phyloP scores from a whole-genome alignment of 805 yeast species.

The Helenozyma baotianmanensis region DNA sequence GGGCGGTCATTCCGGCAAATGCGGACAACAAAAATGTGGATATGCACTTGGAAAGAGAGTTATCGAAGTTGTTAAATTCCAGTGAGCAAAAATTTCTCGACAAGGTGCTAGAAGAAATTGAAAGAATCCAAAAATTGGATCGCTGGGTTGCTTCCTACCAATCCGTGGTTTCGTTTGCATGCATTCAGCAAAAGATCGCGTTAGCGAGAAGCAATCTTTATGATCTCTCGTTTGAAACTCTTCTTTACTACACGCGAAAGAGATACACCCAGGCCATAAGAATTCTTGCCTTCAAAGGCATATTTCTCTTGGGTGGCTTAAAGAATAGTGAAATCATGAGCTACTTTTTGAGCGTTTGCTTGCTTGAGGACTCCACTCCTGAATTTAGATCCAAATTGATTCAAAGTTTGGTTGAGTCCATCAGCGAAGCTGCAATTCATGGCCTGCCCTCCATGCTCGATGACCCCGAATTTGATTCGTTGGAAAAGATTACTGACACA shows the following conservation, averaged over 20 bases:
- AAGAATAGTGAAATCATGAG: slow-evolving; percentile 56
- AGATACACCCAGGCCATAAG: slow-evolving; percentile 50
- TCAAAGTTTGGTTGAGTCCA: slow-evolving; percentile 41
- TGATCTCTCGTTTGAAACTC: slow-evolving; percentile 48
- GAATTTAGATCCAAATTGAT: slow-evolving; percentile 49
- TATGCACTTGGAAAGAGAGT: slow-evolving; percentile 7
- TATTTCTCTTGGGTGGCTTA: slow-evolving; percentile 73
- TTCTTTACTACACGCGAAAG: slow-evolving; percentile 49
- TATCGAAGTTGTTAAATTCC: not conserved
- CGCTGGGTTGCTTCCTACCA: slow-evolving; percentile 80
- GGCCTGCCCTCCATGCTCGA: slow-evolving; percentile 58
- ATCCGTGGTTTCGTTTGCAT: slow-evolving; percentile 47
- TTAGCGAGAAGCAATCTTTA: slow-evolving; percentile 55
- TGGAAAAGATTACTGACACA: slow-evolving; percentile 22
- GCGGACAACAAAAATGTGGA: slow-evolving; percentile 6
- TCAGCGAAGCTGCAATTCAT: slow-evolving; percentile 64
- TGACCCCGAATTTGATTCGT: slow-evolving; percentile 56
- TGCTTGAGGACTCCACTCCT: slow-evolving; percentile 47
- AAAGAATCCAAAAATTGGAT: slow-evolving; percentile 74
- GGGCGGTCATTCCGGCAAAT: slow-evolving; percentile 19
- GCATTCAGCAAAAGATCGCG: slow-evolving; percentile 55
- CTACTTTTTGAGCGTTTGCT: slow-evolving; percentile 55
- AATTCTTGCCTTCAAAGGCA: slow-evolving; percentile 62
- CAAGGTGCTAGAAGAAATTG: slow-evolving; percentile 56
- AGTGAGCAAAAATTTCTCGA: slow-evolving; percentile 16